These are phyloP conservation scores for Pseudocercospora pini-densiflorae DNA, from an alignment of 2,329 filamentous ascomycete genomes.

Conservation along the genomic window DNA sequence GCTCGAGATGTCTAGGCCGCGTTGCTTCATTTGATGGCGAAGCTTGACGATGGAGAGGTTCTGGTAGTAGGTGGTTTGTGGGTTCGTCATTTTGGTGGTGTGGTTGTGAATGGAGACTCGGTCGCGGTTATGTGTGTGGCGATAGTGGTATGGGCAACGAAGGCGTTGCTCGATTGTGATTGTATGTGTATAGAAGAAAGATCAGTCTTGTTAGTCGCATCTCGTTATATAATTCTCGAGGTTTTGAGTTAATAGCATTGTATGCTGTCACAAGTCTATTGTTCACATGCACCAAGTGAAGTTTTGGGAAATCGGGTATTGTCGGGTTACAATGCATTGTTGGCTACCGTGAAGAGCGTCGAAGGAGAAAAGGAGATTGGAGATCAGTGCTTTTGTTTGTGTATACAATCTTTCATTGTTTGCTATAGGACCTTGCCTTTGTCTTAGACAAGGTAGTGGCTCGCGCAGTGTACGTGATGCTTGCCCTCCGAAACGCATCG, in stretches of 20 bases:
- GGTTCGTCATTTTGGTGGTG: neutral
- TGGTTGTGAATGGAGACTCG: neutral
- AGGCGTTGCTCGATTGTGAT: neutral
- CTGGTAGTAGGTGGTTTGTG: neutral
- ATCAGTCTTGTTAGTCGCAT: neutral
- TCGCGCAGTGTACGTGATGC: too few species aligned
- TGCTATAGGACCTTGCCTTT: neutral
- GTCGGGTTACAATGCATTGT: neutral
- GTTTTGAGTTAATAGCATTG: neutral
- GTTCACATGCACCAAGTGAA: neutral
- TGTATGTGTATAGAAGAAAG: neutral
- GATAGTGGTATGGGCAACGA: neutral
- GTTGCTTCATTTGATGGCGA: neutral
- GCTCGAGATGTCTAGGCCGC: neutral
- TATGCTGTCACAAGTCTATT: neutral
- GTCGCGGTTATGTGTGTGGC: too few species aligned
- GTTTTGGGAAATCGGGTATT: neutral
- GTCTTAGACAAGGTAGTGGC: neutral
- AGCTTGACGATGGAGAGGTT: neutral
- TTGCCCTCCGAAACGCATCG: too few species aligned
- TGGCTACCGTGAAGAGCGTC: neutral
- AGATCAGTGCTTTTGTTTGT: neutral
- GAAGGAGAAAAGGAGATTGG: neutral
- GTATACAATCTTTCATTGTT: neutral
- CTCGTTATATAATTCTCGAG: neutral